Evolutionary conservation across 805 yeast genomes (phyloP).

Genomic region (Cyberlindnera xylosilytica): DNA sequence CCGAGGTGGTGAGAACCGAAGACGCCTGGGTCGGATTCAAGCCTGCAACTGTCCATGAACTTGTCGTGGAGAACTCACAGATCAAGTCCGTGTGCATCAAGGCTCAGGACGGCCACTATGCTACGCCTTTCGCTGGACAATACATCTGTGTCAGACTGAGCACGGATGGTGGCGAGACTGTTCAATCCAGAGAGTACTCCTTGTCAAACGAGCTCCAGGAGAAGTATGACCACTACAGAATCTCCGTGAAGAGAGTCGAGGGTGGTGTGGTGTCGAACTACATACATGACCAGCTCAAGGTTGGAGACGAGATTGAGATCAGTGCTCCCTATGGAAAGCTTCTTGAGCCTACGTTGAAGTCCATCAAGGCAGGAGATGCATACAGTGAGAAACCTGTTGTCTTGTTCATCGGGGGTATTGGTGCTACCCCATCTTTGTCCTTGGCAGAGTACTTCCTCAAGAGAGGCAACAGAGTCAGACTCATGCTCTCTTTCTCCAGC

Average conservation of each 20-base stretch:
- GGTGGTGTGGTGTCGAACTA: constrained; percentile 50
- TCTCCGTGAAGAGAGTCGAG: constrained; percentile 50
- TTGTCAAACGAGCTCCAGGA: constrained; percentile 35
- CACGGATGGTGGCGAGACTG: constrained; percentile 37
- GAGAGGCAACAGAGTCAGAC: constrained; percentile 15
- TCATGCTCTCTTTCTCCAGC: constrained; percentile 16
- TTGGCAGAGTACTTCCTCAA: constrained; percentile 37
- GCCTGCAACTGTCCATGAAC: constrained; percentile 42
- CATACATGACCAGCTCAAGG: constrained; percentile 44
- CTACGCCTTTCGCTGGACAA: constrained; percentile 37
- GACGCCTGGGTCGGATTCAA: constrained; percentile 61
- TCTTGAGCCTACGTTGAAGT: constrained; percentile 27
- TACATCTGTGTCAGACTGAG: constrained; percentile 36
- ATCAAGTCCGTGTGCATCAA: constrained; percentile 51
- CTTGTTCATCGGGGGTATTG: constrained; percentile 61
- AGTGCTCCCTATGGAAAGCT: constrained; percentile 63
- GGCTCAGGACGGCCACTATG: constrained; percentile 40
- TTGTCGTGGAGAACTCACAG: constrained; percentile 41
- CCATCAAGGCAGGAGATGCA: constrained; percentile 20
- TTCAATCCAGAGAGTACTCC: constrained; percentile 58
- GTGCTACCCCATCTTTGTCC: constrained; percentile 62
- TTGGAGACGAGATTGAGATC: constrained; percentile 46
- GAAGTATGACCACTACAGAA: constrained; percentile 43
- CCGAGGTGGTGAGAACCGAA: constrained; percentile 24
- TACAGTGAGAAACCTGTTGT: constrained; percentile 29